phyloP scores from a whole-genome alignment of 352 stramenopile species.

The Plasmopara halstedii region DNA sequence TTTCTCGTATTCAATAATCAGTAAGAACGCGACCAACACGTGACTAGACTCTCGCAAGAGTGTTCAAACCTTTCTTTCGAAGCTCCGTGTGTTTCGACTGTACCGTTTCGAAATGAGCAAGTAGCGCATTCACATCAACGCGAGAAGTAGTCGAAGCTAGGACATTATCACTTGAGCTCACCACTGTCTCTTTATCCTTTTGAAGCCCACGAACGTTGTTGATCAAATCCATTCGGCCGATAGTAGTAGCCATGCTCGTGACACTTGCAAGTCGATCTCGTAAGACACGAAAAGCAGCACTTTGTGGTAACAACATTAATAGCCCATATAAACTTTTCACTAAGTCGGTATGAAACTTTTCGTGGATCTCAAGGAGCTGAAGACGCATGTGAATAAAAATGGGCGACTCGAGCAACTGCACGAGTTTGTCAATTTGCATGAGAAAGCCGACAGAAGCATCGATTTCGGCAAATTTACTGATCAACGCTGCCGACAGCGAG shows the following conservation, averaged over 20 bases:
- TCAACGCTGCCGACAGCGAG: slow-evolving; percentile 93
- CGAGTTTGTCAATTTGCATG: slow-evolving; percentile 99
- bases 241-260: slow-evolving; percentile 82
- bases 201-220: slow-evolving; percentile 15
- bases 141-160: slow-evolving; percentile 10
- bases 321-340: slow-evolving; percentile 97
- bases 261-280: slow-evolving; percentile 78
- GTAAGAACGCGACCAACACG: no score
- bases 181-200: slow-evolving; percentile 6
- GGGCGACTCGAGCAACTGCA: slow-evolving; percentile 98
- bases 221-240: slow-evolving; percentile 66
- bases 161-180: slow-evolving; percentile 13
- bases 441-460: slow-evolving; percentile 97
- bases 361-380: slow-evolving; percentile 96
- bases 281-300: slow-evolving; percentile 74
- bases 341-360: slow-evolving; percentile 90
- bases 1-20: slow-evolving; percentile 75
- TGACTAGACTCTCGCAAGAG: no score
- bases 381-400: slow-evolving; percentile 98
- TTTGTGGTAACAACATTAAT: slow-evolving; percentile 96
- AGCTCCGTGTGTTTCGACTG: slow-evolving; percentile 64
- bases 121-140: slow-evolving; percentile 48
- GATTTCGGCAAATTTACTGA: slow-evolving; percentile 95
- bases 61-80: slow-evolving; percentile 64
- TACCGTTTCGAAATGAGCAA: slow-evolving; percentile 68